A percentile compares a stretch with the other conserved stretches of the same genome.
phyloP scores from a whole-genome alignment of 2,329 filamentous ascomycete species.

The Calonectria pauciramosa region DNA sequence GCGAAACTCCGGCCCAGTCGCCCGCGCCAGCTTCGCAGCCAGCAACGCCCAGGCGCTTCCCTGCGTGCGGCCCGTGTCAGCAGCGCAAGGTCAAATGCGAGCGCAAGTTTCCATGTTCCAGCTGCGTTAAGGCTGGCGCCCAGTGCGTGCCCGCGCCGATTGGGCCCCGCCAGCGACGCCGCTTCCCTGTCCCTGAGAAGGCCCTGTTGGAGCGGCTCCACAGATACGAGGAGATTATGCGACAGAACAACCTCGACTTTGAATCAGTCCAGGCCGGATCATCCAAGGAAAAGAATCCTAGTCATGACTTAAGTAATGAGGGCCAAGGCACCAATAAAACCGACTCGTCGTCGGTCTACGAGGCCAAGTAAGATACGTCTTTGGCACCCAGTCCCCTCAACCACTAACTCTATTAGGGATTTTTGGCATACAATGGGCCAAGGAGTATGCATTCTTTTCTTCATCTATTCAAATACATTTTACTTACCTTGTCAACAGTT shows the following conservation, averaged over 20 bases:
- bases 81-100: constrained; percentile 76
- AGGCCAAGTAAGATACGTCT: not conserved
- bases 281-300: not conserved
- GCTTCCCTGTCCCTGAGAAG: constrained; percentile 71
- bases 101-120: constrained; percentile 68
- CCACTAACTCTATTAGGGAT: not conserved
- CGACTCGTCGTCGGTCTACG: not conserved
- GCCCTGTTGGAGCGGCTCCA: constrained; percentile 70
- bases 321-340: not conserved
- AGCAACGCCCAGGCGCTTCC: constrained; percentile 39
- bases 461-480: not conserved
- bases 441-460: not conserved
- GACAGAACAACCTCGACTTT: constrained; percentile 67
- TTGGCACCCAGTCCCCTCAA: too few relatives aligned
- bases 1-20: not conserved
- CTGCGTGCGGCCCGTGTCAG: constrained; percentile 72
- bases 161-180: constrained; percentile 50
- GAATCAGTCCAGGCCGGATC: constrained; percentile 54
- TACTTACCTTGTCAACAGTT: not conserved
- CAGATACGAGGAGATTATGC: constrained; percentile 69
- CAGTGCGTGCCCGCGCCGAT: constrained; percentile 59
- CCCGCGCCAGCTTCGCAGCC: not conserved
- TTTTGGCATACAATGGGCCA: constrained; percentile 11
- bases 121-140: constrained; percentile 60
- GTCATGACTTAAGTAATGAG: not conserved